A percentile compares a stretch with the other conserved stretches of the same genome.
phyloP scores from a whole-genome alignment of 805 yeast species.

The Metschnikowia corniflorae region DNA sequence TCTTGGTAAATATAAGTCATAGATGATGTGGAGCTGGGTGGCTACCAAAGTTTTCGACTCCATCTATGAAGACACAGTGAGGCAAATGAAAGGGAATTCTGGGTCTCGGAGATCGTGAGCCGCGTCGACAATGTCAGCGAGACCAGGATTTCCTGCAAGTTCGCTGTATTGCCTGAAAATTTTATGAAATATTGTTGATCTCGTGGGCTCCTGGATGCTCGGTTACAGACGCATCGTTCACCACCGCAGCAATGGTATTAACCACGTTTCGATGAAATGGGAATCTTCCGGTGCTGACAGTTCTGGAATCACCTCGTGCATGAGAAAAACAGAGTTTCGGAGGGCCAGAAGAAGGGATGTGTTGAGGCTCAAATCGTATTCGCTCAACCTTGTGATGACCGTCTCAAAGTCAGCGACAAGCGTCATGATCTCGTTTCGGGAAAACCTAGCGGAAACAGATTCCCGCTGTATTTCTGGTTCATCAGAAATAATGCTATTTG shows the following conservation, averaged over 20 bases:
- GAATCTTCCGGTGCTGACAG: slow-evolving; percentile 19
- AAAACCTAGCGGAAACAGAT: no score
- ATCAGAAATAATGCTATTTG: no score
- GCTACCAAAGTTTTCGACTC: slow-evolving; percentile 18
- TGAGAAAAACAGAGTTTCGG: slow-evolving; percentile 21
- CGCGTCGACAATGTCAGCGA: slow-evolving; percentile 31
- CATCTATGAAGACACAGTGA: slow-evolving; percentile 18
- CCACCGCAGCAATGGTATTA: slow-evolving; percentile 20
- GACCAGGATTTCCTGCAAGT: neutral
- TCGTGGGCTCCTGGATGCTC: slow-evolving; percentile 17
- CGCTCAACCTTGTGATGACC: slow-evolving; percentile 26
- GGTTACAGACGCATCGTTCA: slow-evolving; percentile 28
- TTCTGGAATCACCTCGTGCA: slow-evolving; percentile 22
- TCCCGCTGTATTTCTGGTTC: no score
- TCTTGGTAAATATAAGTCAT: no score
- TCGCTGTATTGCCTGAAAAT: slow-evolving; percentile 23
- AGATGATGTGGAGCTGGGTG: slow-evolving; percentile 15
- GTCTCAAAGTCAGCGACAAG: slow-evolving; percentile 13
- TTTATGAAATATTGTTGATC: slow-evolving; percentile 21
- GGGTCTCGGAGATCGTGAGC: slow-evolving; percentile 21
- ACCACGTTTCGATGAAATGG: slow-evolving; percentile 21
- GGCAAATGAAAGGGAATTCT: slow-evolving; percentile 2
- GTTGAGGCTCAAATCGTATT: slow-evolving; percentile 24
- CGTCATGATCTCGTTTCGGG: slow-evolving; percentile 4
- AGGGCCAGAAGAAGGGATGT: slow-evolving; percentile 22